Percentiles rank a stretch among this genome's conserved stretches.
phyloP scores from a whole-genome alignment of 495 filamentous ascomycete species.

The Recurvomyces mirabilis region DNA sequence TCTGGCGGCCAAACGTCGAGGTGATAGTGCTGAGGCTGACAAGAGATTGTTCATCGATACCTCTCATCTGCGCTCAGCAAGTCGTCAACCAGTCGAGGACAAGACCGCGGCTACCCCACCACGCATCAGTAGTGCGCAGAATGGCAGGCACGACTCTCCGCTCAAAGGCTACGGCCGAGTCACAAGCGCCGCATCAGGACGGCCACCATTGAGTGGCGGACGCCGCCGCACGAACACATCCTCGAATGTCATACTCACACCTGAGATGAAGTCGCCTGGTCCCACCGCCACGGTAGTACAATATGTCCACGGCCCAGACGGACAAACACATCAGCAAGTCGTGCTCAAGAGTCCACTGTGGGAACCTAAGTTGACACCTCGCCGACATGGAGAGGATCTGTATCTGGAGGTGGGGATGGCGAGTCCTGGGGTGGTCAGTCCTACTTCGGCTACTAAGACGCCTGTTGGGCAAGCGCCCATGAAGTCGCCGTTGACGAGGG shows the following conservation, averaged over 20 bases:
- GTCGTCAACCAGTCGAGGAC: neutral
- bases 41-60: slow-evolving; percentile 17
- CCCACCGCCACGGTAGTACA: neutral
- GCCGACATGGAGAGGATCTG: slow-evolving; percentile 28
- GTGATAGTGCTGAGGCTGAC: slow-evolving; percentile 22
- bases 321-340: neutral
- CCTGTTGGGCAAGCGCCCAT: no score
- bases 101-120: slow-evolving; percentile 12
- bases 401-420: slow-evolving; percentile 21
- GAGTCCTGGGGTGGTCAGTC: slow-evolving; percentile 8
- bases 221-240: no score
- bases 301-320: slow-evolving; percentile 1
- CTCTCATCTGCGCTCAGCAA: slow-evolving; percentile 10
- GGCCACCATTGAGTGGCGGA: no score
- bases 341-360: slow-evolving; percentile 26
- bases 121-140: slow-evolving; percentile 1
- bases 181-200: slow-evolving; percentile 1
- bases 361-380: slow-evolving; percentile 32
- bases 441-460: no score
- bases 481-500: no score
- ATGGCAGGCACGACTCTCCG: slow-evolving; percentile 11
- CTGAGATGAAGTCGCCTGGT: neutral
- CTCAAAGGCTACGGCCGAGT: slow-evolving; percentile 19
- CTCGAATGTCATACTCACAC: no score
- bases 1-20: slow-evolving; percentile 25